phyloP scores from a whole-genome alignment of 805 yeast species.

The Candida chilensis region DNA sequence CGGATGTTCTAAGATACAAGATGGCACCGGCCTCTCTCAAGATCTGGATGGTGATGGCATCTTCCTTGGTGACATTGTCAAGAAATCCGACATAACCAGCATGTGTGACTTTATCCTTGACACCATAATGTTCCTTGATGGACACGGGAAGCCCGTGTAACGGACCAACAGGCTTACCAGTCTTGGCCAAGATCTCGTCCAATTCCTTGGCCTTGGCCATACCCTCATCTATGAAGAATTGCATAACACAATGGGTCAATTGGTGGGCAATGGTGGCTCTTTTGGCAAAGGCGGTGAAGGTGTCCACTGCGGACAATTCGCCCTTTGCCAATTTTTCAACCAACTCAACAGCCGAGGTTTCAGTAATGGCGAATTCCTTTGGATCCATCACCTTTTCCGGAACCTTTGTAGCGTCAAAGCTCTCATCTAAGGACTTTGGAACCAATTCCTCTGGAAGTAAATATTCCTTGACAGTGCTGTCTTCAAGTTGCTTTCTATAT shows the following conservation, averaged over 20 bases:
- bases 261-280: slow-evolving; percentile 20
- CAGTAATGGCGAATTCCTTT: slow-evolving; percentile 15
- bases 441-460: slow-evolving; percentile 9
- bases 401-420: slow-evolving; percentile 13
- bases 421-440: slow-evolving; percentile 10
- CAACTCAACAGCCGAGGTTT: slow-evolving; percentile 9
- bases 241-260: slow-evolving; percentile 19
- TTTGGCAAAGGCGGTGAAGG: slow-evolving; percentile 18
- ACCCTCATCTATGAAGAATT: slow-evolving; percentile 18
- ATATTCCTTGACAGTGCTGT: slow-evolving; percentile 1
- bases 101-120: slow-evolving; percentile 22
- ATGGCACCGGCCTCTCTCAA: slow-evolving; percentile 36
- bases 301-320: slow-evolving; percentile 12
- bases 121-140: slow-evolving; percentile 28
- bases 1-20: slow-evolving; percentile 31
- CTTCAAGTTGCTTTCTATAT: slow-evolving; percentile 9
- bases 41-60: slow-evolving; percentile 37
- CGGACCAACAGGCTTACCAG: slow-evolving; percentile 20
- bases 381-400: slow-evolving; percentile 11
- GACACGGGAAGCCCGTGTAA: slow-evolving; percentile 22
- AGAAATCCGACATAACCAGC: slow-evolving; percentile 27
- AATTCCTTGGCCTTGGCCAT: slow-evolving; percentile 16
- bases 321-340: slow-evolving; percentile 12
- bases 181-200: slow-evolving; percentile 14
- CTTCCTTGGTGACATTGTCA: slow-evolving; percentile 24